Percentiles rank a stretch among this genome's conserved stretches.
These are phyloP conservation scores for Geotrichum citri-aurantii DNA, from an alignment of 1,139 yeast species.

Conservation along the genomic window DNA sequence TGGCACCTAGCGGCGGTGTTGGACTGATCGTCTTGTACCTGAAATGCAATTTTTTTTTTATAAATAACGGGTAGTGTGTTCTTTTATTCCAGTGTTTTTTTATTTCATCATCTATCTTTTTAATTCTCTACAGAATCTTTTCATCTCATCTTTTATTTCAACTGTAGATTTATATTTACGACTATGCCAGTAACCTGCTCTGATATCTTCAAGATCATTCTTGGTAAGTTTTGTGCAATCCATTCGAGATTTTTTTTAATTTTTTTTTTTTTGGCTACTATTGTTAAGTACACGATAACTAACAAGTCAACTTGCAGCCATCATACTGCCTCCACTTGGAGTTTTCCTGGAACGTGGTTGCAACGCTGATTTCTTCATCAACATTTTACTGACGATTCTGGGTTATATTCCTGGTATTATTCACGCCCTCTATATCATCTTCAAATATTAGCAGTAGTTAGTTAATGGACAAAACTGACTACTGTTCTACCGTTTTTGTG, in stretches of 20 bases:
- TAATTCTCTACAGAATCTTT: too few relatives aligned
- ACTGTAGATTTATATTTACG: background rate
- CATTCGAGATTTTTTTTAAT: slow-evolving; percentile 51
- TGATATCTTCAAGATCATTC: slow-evolving; percentile 52
- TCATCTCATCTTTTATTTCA: background rate
- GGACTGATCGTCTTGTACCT: too few relatives aligned
- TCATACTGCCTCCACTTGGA: slow-evolving; percentile 68
- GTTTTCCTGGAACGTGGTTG: slow-evolving; percentile 69
- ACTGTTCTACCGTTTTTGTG: background rate
- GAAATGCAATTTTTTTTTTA: too few relatives aligned
- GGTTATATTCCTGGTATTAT: slow-evolving; percentile 58
- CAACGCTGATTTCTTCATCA: slow-evolving; percentile 49
- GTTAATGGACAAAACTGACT: background rate
- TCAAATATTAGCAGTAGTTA: slow-evolving; percentile 19
- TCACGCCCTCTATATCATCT: slow-evolving; percentile 58
- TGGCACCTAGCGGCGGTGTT: too few relatives aligned
- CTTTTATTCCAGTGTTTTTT: background rate
- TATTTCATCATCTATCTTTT: background rate
- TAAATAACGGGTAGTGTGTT: too few relatives aligned
- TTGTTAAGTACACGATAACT: background rate
- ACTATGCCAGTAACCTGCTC: slow-evolving; percentile 35
- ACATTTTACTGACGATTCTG: slow-evolving; percentile 53
- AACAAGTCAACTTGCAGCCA: slow-evolving; percentile 37
- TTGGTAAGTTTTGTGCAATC: slow-evolving; percentile 32
- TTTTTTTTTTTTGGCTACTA: slow-evolving; percentile 19